A percentile compares a stretch with the other conserved stretches of the same genome.
phyloP scores from a whole-genome alignment of 2,329 filamentous ascomycete species.

The Diaporthe sp. region DNA sequence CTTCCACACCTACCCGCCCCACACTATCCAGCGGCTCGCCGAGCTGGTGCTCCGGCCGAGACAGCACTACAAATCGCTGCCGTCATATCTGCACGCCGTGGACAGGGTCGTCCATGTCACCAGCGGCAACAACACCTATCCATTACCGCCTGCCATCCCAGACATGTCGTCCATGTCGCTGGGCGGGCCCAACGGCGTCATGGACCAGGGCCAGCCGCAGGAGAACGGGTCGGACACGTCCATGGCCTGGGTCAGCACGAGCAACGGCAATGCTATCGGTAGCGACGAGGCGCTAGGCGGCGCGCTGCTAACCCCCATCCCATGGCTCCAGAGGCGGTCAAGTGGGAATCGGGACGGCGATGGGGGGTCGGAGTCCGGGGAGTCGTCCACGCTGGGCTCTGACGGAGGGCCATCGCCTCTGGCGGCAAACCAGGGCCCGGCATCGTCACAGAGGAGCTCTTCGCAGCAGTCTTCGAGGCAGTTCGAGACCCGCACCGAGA shows the following conservation, averaged over 20 bases:
- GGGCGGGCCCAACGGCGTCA: conserved; percentile 79
- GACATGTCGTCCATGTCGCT: conserved; percentile 69
- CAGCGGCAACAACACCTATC: conserved; percentile 84
- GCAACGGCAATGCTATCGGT: conserved; percentile 62
- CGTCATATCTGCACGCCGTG: conserved; percentile 89
- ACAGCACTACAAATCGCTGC: conserved; percentile 84
- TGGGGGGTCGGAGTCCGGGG: conserved; percentile 40
- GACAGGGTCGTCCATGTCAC: conserved; percentile 93
- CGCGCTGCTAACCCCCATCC: conserved; percentile 92
- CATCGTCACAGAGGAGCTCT: conserved; percentile 9
- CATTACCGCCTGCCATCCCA: conserved; percentile 78
- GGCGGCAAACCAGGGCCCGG: not conserved
- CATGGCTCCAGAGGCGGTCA: conserved; percentile 76
- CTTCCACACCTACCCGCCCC: conserved; percentile 84
- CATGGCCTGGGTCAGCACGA: conserved; percentile 61
- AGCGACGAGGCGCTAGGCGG: conserved; percentile 92
- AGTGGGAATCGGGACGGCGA: conserved; percentile 45
- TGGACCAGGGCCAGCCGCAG: conserved; percentile 56
- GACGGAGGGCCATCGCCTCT: conserved; percentile 39
- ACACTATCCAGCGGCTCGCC: conserved; percentile 92
- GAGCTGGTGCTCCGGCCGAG: conserved; percentile 86
- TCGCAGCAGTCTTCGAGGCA: conserved; percentile 53
- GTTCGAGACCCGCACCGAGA: conserved; percentile 76
- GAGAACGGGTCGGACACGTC: conserved; percentile 55
- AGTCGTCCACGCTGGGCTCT: conserved; percentile 38